phyloP scores from a whole-genome alignment of 2,329 filamentous ascomycete genomes.

The Diaporthe capsici region DNA sequence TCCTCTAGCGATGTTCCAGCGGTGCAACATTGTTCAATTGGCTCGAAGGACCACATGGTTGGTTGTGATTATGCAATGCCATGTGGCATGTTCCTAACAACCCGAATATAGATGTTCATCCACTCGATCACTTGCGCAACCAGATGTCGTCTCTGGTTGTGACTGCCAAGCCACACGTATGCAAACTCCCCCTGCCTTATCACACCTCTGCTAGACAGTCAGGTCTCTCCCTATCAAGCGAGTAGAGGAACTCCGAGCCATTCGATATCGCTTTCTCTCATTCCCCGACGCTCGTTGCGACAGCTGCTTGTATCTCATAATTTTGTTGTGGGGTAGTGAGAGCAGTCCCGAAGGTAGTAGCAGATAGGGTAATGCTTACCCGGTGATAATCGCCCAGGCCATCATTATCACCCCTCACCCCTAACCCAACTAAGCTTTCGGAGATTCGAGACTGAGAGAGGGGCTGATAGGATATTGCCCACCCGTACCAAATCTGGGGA shows the following conservation, averaged over 20 bases:
- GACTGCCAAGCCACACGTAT: not conserved
- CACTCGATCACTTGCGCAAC: not conserved
- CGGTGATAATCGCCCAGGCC: not conserved
- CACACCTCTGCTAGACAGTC: not conserved
- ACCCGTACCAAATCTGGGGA: not conserved
- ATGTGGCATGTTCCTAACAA: not conserved
- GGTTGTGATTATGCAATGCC: not conserved
- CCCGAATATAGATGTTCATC: too few relatives aligned
- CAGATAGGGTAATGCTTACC: conserved; percentile 20
- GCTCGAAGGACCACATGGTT: not conserved
- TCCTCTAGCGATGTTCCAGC: not conserved
- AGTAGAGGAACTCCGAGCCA: not conserved
- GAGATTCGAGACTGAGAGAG: not conserved
- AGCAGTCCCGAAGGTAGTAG: not conserved
- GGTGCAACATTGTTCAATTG: not conserved
- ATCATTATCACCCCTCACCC: not conserved
- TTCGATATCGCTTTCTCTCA: too few relatives aligned
- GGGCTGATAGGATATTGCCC: conserved; percentile 8
- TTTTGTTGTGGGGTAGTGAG: not conserved
- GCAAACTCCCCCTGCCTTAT: not conserved
- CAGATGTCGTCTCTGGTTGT: not conserved
- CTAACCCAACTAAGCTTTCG: not conserved
- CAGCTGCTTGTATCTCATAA: not conserved
- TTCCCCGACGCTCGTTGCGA: not conserved
- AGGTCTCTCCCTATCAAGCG: not conserved